phyloP scores from a whole-genome alignment of 805 yeast species.

The Kazachstania kunashirensis region DNA sequence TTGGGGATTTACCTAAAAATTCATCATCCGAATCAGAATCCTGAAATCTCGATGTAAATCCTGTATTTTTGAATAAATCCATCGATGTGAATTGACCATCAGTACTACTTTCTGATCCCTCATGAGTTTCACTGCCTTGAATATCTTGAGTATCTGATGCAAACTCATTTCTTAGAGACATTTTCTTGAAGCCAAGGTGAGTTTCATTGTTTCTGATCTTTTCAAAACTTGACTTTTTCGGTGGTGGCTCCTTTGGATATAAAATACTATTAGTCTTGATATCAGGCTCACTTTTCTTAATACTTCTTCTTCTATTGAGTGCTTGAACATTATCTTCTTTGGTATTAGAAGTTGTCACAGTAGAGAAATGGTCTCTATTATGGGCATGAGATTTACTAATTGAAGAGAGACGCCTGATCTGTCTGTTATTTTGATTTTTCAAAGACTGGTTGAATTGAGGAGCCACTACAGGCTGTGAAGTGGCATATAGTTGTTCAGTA shows the following conservation, averaged over 20 bases:
- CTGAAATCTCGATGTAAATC: slow-evolving; percentile 40
- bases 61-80: slow-evolving; percentile 2
- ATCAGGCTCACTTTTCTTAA: too few species aligned
- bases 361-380: too few species aligned
- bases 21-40: slow-evolving; percentile 58
- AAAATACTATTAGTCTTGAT: too few species aligned
- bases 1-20: slow-evolving; percentile 7
- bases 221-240: slow-evolving; percentile 48
- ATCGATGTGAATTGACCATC: background rate
- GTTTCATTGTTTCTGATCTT: slow-evolving; percentile 32
- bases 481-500: too few species aligned
- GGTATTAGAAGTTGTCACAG: too few species aligned
- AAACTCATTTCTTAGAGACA: slow-evolving; percentile 28
- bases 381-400: too few species aligned
- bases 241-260: slow-evolving; percentile 33
- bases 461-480: too few species aligned
- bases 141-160: background rate
- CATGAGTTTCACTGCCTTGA: background rate
- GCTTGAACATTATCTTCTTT: too few species aligned
- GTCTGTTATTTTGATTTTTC: too few species aligned
- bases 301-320: too few species aligned
- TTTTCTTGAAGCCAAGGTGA: slow-evolving; percentile 32
- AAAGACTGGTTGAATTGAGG: too few species aligned
- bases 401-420: too few species aligned
- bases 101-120: background rate